phyloP scores from a whole-genome alignment of 164 flowering plant genomes.

The Annona cherimola region DNA sequence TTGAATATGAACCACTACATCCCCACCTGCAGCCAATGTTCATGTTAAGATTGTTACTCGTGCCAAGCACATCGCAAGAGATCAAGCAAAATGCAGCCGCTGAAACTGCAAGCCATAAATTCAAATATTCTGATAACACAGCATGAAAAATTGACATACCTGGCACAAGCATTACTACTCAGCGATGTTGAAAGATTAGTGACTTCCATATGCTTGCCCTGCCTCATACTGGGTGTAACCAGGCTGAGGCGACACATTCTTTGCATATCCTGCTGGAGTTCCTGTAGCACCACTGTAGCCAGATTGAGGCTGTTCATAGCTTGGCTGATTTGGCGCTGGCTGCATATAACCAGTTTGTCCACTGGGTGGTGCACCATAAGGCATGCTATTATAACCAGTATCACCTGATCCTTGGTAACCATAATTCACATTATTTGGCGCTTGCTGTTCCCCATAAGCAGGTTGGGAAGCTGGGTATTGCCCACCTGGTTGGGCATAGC shows the following conservation, averaged over 20 bases:
- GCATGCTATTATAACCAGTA: constrained; percentile 17
- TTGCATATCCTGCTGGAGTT: constrained; percentile 39
- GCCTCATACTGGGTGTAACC: constrained; percentile 60
- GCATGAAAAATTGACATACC: neutral
- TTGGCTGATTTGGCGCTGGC: constrained; percentile 38
- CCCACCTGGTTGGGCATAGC: constrained; percentile 30
- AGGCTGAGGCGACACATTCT: constrained; percentile 55
- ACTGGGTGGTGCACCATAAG: constrained; percentile 40
- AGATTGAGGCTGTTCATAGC: constrained; percentile 46
- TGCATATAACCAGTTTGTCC: constrained; percentile 52
- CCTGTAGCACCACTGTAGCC: constrained; percentile 18
- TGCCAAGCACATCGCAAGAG: neutral
- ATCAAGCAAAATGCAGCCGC: neutral
- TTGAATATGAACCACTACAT: neutral
- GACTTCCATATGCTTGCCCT: constrained; percentile 50
- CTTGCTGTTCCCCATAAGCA: constrained; percentile 57
- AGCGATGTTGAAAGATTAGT: constrained; percentile 7
- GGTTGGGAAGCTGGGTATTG: constrained; percentile 50
- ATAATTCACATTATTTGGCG: constrained; percentile 38
- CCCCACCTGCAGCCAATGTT: constrained; percentile 2
- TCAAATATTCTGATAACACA: neutral
- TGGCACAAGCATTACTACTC: neutral
- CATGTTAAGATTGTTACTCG: neutral
- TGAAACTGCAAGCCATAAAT: neutral
- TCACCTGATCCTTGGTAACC: constrained; percentile 53